These are phyloP conservation scores for Pulveroboletus sp. DNA, from an alignment of 768 basidiomycete species.

Conservation along the genomic window DNA sequence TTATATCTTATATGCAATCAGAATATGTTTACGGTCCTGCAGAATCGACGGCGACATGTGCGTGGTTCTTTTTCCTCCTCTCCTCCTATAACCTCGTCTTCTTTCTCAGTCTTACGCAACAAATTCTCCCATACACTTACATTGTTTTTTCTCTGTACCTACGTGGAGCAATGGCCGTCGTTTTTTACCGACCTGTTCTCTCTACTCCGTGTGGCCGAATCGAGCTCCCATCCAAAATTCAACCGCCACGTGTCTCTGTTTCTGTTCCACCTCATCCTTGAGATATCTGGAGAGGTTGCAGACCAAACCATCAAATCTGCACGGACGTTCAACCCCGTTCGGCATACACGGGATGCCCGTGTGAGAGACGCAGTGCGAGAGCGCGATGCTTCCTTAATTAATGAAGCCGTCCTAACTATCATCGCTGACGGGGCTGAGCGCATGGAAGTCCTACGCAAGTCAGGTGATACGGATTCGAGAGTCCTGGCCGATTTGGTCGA, in stretches of 20 bases:
- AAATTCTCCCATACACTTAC: conserved; percentile 91
- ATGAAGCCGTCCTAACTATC: conserved; percentile 81
- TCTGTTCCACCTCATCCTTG: conserved; percentile 86
- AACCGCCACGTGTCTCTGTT: conserved; percentile 85
- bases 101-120: conserved; percentile 74
- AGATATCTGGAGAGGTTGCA: conserved; percentile 96
- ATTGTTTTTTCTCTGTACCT: conserved; percentile 83
- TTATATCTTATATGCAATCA: conserved; percentile 78
- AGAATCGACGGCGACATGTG: conserved; percentile 78
- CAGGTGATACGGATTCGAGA: conserved; percentile 38
- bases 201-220: conserved; percentile 61
- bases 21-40: conserved; percentile 86
- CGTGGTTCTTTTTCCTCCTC: conserved; percentile 32
- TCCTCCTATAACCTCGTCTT: conserved; percentile 3
- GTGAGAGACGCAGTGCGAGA: conserved; percentile 89
- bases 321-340: conserved; percentile 58
- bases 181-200: conserved; percentile 79
- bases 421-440: conserved; percentile 65
- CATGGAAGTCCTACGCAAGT: conserved; percentile 50
- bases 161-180: conserved; percentile 78
- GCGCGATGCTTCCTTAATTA: conserved; percentile 80
- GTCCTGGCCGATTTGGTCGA: conserved; percentile 62
- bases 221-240: conserved; percentile 53
- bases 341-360: conserved; percentile 76
- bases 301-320: conserved; percentile 92